These are phyloP conservation scores for Colletotrichum phormii DNA, from an alignment of 2,329 filamentous ascomycete species.

Conservation along the genomic window DNA sequence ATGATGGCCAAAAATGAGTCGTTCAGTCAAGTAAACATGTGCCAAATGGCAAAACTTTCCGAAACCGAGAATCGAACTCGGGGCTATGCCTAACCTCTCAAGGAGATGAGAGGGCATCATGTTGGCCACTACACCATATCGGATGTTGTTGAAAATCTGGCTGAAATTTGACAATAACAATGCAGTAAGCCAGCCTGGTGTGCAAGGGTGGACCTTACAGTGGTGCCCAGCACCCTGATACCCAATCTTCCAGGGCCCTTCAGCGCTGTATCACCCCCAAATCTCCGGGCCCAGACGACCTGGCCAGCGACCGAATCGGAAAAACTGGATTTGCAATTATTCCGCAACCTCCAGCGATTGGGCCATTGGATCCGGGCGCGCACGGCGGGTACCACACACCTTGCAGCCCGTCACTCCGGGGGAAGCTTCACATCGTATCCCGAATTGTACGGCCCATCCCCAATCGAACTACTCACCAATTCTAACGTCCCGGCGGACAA, in stretches of 20 bases:
- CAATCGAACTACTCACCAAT: conserved; percentile 15
- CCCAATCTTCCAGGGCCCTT: not conserved
- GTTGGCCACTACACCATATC: conserved; percentile 38
- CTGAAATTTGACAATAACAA: not conserved
- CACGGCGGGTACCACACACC: conserved; percentile 22
- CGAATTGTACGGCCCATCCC: conserved; percentile 2
- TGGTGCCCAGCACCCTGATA: not conserved
- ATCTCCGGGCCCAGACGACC: not conserved
- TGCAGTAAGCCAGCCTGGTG: accelerated
- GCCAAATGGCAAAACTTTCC: conserved; percentile 2
- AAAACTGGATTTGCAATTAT: conserved; percentile 37
- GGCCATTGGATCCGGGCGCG: not conserved
- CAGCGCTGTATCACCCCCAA: not conserved
- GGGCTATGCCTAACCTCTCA: conserved; percentile 34
- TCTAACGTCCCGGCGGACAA: conserved; percentile 20
- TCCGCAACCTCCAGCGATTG: conserved; percentile 6
- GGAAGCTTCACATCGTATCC: conserved; percentile 29
- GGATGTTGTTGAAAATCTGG: not conserved
- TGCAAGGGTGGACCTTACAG: not conserved
- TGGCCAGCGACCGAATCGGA: conserved; percentile 24
- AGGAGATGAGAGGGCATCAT: conserved; percentile 28
- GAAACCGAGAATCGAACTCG: conserved; percentile 36
- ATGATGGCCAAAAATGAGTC: no score
- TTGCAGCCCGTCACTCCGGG: conserved; percentile 1
- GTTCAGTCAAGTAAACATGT: no score